Evolutionary conservation across 805 yeast genomes (phyloP).

Genomic region (Yamadazyma philogaea): DNA sequence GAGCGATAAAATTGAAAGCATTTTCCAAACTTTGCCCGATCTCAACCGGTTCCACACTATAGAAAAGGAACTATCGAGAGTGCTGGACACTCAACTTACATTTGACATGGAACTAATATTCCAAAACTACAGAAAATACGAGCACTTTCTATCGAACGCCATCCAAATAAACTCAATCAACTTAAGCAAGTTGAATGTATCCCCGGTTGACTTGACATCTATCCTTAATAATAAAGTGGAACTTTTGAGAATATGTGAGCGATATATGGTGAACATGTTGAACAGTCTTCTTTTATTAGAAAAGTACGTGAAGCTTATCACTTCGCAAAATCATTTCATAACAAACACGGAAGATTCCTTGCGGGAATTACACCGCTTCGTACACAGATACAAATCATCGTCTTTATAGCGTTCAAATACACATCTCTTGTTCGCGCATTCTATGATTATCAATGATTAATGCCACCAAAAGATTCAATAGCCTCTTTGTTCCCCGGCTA

Average conservation of each 20-base stretch:
- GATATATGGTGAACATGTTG: constrained; percentile 7
- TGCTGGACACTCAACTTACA: background rate
- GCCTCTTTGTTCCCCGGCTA: constrained; percentile 8
- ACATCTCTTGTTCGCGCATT: constrained; percentile 3
- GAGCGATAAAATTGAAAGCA: background rate
- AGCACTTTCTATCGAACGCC: constrained; percentile 4
- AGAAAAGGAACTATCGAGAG: background rate
- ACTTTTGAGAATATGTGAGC: constrained; percentile 4
- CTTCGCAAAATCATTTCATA: constrained; percentile 11
- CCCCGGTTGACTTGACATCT: background rate
- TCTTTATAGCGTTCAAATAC: constrained; percentile 1
- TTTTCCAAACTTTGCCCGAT: constrained; percentile 6
- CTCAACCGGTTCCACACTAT: constrained; percentile 2
- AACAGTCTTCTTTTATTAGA: constrained; percentile 9
- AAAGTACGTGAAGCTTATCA: constrained; percentile 6
- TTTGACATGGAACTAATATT: constrained; percentile 9
- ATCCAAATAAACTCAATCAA: constrained; percentile 7
- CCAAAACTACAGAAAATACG: constrained; percentile 8
- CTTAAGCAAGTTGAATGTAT: constrained; percentile 4
- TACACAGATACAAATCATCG: background rate
- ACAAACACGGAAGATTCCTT: background rate
- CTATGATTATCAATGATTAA: background rate
- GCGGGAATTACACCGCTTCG: background rate
- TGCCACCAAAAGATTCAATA: background rate
- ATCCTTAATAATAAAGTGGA: constrained; percentile 2